phyloP scores from a whole-genome alignment of 1,284 basidiomycete genomes.

The Fomitopsis betulina region DNA sequence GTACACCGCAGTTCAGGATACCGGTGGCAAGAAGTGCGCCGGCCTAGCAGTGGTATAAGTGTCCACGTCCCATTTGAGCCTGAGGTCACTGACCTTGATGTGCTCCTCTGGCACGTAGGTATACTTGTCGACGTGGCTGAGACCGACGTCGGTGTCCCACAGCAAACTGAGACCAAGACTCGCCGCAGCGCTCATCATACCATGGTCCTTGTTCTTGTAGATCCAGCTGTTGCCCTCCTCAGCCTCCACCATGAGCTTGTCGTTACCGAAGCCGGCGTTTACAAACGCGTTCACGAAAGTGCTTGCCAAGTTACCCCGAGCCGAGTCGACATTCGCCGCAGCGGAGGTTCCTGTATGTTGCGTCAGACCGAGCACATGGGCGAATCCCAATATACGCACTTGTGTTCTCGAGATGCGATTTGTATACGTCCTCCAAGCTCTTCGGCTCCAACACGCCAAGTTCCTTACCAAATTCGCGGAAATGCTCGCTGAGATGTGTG shows the following conservation, averaged over 20 bases:
- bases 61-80: background rate
- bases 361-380: background rate
- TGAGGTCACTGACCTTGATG: conserved; percentile 66
- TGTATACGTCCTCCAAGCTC: conserved; percentile 96
- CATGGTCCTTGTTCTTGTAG: conserved; percentile 99
- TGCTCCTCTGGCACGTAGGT: conserved; percentile 95
- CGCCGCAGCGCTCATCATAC: conserved; percentile 97
- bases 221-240: conserved; percentile 98
- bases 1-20: conserved; percentile 86
- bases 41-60: conserved; percentile 42
- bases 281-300: conserved; percentile 99
- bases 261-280: conserved; percentile 98
- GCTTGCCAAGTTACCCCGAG: conserved; percentile 90
- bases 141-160: conserved; percentile 95
- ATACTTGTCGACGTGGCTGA: conserved; percentile 97
- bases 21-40: conserved; percentile 96
- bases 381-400: conserved; percentile 38
- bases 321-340: conserved; percentile 83
- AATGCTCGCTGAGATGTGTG: conserved; percentile 77
- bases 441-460: conserved; percentile 89
- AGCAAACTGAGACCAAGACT: conserved; percentile 90
- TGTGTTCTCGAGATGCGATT: conserved; percentile 90
- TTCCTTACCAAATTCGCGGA: conserved; percentile 93
- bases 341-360: conserved; percentile 48
- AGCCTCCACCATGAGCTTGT: conserved; percentile 96